Conservation (phyloP, 148 eudicot species). For the Chenopodium album region DNA sequence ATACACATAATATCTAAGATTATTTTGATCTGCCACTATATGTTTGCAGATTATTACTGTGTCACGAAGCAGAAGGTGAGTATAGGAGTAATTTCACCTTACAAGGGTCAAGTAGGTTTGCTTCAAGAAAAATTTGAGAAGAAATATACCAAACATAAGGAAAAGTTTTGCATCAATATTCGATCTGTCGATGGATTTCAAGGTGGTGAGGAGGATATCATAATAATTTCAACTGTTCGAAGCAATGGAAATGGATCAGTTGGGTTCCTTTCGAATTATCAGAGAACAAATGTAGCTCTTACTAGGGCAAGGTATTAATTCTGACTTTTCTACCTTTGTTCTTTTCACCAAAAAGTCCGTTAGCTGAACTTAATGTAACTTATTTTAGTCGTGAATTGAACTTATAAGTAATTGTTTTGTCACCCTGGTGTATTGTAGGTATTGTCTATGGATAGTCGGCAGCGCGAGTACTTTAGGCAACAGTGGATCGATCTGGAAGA, state of each 20-base stretch:
- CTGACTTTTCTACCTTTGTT: background rate
- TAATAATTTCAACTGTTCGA: slow-evolving; percentile 74
- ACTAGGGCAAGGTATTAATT: slow-evolving; percentile 71
- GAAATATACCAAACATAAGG: slow-evolving; percentile 25
- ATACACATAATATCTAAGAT: background rate
- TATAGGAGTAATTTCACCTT: slow-evolving; percentile 45
- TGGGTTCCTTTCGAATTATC: slow-evolving; percentile 66
- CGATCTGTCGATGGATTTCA: slow-evolving; percentile 86
- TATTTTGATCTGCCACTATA: background rate
- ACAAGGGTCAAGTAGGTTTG: slow-evolving; percentile 41
- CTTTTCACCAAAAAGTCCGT: background rate
- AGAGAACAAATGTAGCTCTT: slow-evolving; percentile 72
- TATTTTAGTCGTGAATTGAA: background rate
- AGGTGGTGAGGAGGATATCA: slow-evolving; percentile 81
- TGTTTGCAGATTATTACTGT: slow-evolving; percentile 9
- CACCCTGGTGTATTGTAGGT: slow-evolving; percentile 19
- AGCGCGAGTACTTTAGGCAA: slow-evolving; percentile 38
- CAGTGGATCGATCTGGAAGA: slow-evolving; percentile 42
- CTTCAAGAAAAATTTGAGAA: slow-evolving; percentile 32
- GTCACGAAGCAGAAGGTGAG: slow-evolving; percentile 24
- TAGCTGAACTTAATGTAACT: background rate
- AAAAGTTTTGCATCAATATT: slow-evolving; percentile 54
- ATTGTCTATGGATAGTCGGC: slow-evolving; percentile 58
- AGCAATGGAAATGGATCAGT: slow-evolving; percentile 54
- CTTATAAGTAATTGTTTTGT: background rate